Evolutionary conservation across 345 rosid genomes (phyloP).

Genomic region (Syzygium aqueum): DNA sequence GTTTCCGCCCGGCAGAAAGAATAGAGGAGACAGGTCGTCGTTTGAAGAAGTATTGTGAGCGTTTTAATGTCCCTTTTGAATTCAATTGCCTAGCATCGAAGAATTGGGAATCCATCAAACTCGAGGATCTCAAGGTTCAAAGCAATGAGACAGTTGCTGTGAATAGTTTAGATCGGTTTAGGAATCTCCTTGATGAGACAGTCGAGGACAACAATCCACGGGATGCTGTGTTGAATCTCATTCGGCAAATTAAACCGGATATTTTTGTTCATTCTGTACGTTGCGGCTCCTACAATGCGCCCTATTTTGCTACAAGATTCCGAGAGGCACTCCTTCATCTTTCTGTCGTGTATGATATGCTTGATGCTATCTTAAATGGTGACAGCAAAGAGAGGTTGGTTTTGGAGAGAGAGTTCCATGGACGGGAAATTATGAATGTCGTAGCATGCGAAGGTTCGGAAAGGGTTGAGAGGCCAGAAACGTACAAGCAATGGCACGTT

Average conservation of each 20-base stretch:
- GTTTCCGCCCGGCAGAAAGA: constrained; percentile 17
- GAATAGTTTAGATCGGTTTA: constrained; percentile 11
- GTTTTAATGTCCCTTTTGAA: constrained; percentile 23
- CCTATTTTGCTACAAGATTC: constrained; percentile 45
- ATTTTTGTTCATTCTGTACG: constrained; percentile 8
- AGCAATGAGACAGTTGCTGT: constrained; percentile 14
- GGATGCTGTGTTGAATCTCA: constrained; percentile 12
- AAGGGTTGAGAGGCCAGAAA: constrained; percentile 78
- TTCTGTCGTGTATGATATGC: constrained; percentile 59
- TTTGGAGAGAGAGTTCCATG: constrained; percentile 47
- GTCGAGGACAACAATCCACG: constrained; percentile 12
- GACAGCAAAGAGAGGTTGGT: constrained; percentile 44
- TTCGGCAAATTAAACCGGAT: constrained; percentile 20
- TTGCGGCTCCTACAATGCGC: constrained; percentile 21
- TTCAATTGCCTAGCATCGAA: constrained; percentile 20
- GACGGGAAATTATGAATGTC: constrained; percentile 50
- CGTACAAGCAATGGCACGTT: constrained; percentile 78
- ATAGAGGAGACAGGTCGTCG: constrained; percentile 20
- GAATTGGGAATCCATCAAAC: constrained; percentile 22
- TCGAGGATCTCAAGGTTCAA: constrained; percentile 15
- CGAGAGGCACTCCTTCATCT: constrained; percentile 66
- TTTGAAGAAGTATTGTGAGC: constrained; percentile 18
- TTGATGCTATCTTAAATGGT: constrained; percentile 33
- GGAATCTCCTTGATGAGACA: constrained; percentile 18
- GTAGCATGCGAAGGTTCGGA: constrained; percentile 73